Evolutionary conservation across 2,329 filamentous ascomycete genomes (phyloP), one percentile per base, ranked within the genome.

Genomic region (Alternaria sp.): DNA sequence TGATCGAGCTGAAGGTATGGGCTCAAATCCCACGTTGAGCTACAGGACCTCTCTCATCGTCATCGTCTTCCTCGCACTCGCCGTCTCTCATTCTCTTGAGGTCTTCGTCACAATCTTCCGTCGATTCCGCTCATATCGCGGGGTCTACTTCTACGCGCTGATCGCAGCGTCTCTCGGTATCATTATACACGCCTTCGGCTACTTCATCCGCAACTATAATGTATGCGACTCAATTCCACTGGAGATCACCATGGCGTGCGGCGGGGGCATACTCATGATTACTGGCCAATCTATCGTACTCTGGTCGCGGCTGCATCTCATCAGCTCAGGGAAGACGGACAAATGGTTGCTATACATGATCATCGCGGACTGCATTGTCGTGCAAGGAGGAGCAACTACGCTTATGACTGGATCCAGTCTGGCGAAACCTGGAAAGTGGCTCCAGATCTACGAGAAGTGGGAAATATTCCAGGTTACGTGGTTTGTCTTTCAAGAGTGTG

Each of bases 251-350:
- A 18, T 61, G 41, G 47, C 81, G 76, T 22, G 61, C 87, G 59
- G 86, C 8, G 86, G 85, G 8, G 84, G 86, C 81, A 83, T 83
- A 70, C 66, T 77, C 3, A 88, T 89, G 85, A 84, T 89, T 0
- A 88, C 86, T 0, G 87, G 86, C 0, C 85, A 88, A 67, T 82
- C 82, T 1, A 61, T 88, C n/a, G 87, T 89, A 1, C 78, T 89
- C 0, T 89, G 86, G 75, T 88, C 86, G 2, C 81, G 87, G 5
- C 56, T 71, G 1, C 64, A 69, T 28, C 64, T 71, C 30, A 57
- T 71, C 36, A 55, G 58, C 18, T 58, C 56, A 4, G 54, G 58
- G 11, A 56, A 36, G 16, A 28, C 26, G 30, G 62, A 58, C 38
- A 58, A 78, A 3, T 75, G 80, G 11, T 80, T 87, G 3, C 76